Evolutionary conservation across 768 basidiomycete genomes (phyloP), one percentile per base, ranked within the genome.

Genomic region (Boletus pseudo-olivaceus): DNA sequence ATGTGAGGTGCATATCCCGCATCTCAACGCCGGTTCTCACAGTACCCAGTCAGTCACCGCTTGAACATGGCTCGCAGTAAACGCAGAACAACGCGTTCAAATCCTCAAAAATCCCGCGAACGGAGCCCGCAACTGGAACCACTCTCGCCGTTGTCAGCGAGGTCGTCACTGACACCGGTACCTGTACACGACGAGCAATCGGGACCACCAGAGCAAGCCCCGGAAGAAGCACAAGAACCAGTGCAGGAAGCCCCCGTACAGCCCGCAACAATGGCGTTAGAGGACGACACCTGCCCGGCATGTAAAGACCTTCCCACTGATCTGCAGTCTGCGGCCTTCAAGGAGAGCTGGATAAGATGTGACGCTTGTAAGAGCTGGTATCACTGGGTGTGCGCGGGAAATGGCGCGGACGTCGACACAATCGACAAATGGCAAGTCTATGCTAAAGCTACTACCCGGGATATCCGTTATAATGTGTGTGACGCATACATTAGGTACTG

Each of bases 341-440:
- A 86, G 67, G 88, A 90, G 58, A 82, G 75, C 62, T 94, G 91
- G 92, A 83, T 93, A 52, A 74, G 83, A 58, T 94, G 92, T 67
- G 90, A 92, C 62, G 78, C 79, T 20, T 91, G 88, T 75, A 86
- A 85, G 70, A 79, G 75, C 30, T 92, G 89, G 90, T 92, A 83
- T 67, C 89, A 92, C 65, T 93, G 89, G 88, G 75, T 80, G 54
- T 92, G 90, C 70, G 87, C 81, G 14, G 86, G 87, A 26, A 79
- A 83, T 41, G 81, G 81, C 14, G 78, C 77, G 37, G 84, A 85
- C 56, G 76, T 86, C 11, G 82, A 84, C 34, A 76, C 76, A 14
- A 81, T 93, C 54, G 88, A 90, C 67, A 91, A 88, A 77, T 91
- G 87, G 90, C 88, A 63, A 61, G 82, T 68, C 45, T 35, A 38